Conservation (phyloP, 225 moss, liverwort and hornwort species). For the Bryum argenteum region DNA sequence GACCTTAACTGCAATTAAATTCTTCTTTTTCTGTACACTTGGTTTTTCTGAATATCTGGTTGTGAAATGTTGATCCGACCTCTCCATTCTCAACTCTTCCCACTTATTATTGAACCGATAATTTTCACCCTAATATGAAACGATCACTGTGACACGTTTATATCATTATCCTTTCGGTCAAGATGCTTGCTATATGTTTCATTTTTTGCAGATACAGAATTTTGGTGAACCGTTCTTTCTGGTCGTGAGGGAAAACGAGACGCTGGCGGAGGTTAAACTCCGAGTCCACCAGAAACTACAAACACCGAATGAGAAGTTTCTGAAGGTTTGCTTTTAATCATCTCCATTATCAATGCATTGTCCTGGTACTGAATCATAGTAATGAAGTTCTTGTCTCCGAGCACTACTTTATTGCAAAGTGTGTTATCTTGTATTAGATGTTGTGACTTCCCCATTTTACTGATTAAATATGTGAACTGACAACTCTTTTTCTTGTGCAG, state of each 20-base stretch:
- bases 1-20: neutral
- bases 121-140: neutral
- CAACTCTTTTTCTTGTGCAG: constrained; percentile 46
- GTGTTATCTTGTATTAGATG: no score
- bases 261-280: constrained; percentile 72
- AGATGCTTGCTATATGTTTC: neutral
- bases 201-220: constrained; percentile 39
- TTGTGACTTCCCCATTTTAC: no score
- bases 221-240: constrained; percentile 88
- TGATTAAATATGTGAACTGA: constrained; percentile 2
- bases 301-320: constrained; percentile 81
- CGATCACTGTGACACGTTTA: neutral
- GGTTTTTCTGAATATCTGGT: no score
- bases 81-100: neutral
- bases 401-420: neutral
- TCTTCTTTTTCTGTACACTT: neutral
- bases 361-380: constrained; percentile 15
- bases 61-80: neutral
- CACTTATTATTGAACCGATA: neutral
- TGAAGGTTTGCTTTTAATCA: constrained; percentile 56
- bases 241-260: constrained; percentile 80
- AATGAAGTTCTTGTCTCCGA: neutral
- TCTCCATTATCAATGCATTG: neutral
- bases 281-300: constrained; percentile 76
- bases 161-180: neutral